Percentiles rank a stretch among this genome's conserved stretches.
These are phyloP conservation scores for Quercus suber DNA, from an alignment of 306 rosid genomes.

Conservation along the genomic window DNA sequence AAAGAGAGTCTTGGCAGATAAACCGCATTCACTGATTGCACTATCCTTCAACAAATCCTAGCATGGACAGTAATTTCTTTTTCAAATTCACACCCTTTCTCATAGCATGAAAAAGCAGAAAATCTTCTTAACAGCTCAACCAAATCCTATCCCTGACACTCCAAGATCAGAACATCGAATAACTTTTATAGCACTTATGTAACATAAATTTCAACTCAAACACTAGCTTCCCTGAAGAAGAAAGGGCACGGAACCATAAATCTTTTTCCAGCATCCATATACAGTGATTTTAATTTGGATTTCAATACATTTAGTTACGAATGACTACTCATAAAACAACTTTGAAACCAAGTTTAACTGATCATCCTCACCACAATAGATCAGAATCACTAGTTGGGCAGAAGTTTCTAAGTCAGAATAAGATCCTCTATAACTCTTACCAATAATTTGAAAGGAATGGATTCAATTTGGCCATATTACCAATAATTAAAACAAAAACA, in stretches of 20 bases:
- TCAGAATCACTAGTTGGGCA: too few species aligned
- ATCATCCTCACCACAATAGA: not conserved
- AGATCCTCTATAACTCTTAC: too few species aligned
- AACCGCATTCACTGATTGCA: not conserved
- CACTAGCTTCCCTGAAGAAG: too few species aligned
- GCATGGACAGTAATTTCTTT: not conserved
- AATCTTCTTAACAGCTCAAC: not conserved
- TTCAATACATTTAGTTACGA: not conserved
- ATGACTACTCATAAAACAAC: not conserved
- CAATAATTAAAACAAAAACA: too few species aligned
- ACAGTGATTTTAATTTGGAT: not conserved
- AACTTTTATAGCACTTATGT: not conserved
- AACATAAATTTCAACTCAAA: not conserved
- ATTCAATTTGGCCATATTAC: too few species aligned
- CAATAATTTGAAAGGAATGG: too few species aligned
- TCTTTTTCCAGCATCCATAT: not conserved
- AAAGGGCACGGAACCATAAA: not conserved
- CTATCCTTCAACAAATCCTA: not conserved
- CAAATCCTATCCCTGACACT: not conserved
- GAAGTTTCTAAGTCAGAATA: too few species aligned
- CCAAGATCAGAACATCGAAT: not conserved
- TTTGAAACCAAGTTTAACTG: not conserved
- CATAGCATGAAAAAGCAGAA: not conserved
- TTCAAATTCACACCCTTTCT: not conserved
- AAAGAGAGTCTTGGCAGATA: not conserved